These are phyloP conservation scores for Prunus fruticosa DNA, from an alignment of 306 rosid species.

Conservation along the genomic window DNA sequence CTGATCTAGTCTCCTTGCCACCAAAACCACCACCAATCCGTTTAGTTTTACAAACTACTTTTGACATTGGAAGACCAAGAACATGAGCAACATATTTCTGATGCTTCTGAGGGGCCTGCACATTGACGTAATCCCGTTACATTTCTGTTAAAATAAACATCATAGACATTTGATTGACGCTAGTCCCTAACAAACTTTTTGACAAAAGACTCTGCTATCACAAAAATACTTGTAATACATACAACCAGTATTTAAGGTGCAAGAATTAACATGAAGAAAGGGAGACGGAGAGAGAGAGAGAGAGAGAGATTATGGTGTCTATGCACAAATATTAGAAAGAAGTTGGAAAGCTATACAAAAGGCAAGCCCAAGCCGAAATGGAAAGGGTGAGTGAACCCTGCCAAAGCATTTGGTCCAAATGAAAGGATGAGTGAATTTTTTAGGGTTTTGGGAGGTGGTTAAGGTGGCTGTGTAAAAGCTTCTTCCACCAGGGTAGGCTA, in stretches of 20 bases:
- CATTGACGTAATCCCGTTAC: slow-evolving; percentile 21
- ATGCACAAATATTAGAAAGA: background rate
- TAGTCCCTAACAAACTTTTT: background rate
- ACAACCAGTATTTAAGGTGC: background rate
- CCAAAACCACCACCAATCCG: slow-evolving; percentile 99
- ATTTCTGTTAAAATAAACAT: background rate
- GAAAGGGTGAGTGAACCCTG: background rate
- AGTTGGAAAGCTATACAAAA: background rate
- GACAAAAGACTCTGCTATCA: background rate
- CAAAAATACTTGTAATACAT: background rate
- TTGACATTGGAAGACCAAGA: slow-evolving; percentile 92
- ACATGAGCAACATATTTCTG: slow-evolving; percentile 82
- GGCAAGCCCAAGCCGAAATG: no score
- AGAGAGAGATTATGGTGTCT: background rate
- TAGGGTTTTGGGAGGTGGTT: background rate
- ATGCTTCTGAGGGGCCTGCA: slow-evolving; percentile 96
- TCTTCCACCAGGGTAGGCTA: background rate
- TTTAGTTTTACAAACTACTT: slow-evolving; percentile 94
- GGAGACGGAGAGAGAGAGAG: background rate
- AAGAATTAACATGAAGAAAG: background rate
- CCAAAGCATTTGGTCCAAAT: background rate
- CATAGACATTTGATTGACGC: background rate
- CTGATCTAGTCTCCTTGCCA: slow-evolving; percentile 95
- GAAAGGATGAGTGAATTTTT: background rate
- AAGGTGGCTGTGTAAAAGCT: background rate